Evolutionary conservation across 1,284 basidiomycete species (phyloP).

Genomic region (Moesziomyces aphidis): DNA sequence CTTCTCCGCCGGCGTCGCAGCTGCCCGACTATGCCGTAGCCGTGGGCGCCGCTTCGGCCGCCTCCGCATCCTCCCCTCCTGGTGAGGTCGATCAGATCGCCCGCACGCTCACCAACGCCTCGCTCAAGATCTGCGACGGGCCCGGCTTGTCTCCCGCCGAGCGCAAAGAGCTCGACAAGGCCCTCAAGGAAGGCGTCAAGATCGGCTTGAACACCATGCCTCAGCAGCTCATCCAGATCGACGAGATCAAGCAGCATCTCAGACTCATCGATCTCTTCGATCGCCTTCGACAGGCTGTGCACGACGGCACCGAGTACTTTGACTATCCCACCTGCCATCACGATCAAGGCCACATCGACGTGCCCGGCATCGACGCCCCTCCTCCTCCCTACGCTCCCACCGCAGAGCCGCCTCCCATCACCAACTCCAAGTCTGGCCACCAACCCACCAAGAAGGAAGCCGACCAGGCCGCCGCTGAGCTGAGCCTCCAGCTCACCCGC

Average conservation of each 20-base stretch:
- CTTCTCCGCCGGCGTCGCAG: constrained; percentile 3
- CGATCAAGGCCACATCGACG: constrained; percentile 30
- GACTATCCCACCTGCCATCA: constrained; percentile 37
- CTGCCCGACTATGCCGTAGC: constrained; percentile 26
- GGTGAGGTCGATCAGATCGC: constrained; percentile 18
- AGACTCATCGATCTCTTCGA: constrained; percentile 46
- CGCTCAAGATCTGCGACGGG: constrained; percentile 38
- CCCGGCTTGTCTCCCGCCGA: constrained; percentile 26
- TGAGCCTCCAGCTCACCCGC: constrained; percentile 20
- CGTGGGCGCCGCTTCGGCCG: constrained; percentile 1
- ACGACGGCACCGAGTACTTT: constrained; percentile 40
- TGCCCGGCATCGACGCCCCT: constrained; percentile 42
- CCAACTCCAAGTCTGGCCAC: constrained; percentile 20
- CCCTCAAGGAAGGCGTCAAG: constrained; percentile 25
- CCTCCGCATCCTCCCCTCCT: not conserved
- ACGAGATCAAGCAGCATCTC: constrained; percentile 40
- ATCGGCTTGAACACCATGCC: constrained; percentile 16
- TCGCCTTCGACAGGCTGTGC: constrained; percentile 31
- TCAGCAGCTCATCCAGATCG: constrained; percentile 10
- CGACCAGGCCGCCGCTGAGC: constrained; percentile 20
- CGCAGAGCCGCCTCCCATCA: constrained; percentile 19
- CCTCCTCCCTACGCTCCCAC: constrained; percentile 38
- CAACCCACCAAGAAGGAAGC: constrained; percentile 22
- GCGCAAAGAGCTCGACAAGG: constrained; percentile 34
- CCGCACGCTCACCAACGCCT: constrained; percentile 15